Conservation (phyloP, 2,329 filamentous ascomycete genomes). For the Colletotrichum sp. region DNA sequence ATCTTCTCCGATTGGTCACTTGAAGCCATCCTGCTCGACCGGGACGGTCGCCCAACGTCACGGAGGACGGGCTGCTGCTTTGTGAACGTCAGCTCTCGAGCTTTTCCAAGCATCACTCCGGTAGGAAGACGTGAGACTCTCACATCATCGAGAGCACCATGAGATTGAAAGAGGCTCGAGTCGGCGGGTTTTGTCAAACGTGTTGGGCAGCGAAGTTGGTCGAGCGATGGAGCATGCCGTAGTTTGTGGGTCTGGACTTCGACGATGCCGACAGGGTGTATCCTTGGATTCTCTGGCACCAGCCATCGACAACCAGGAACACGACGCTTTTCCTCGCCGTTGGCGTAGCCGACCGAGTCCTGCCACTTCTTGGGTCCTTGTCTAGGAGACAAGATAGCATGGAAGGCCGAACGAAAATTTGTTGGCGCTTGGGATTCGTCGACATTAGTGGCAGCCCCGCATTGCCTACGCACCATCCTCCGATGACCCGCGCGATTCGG, state of each 20-base stretch:
- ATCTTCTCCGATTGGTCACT: neutral
- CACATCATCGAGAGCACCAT: neutral
- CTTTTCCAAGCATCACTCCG: conserved; percentile 2
- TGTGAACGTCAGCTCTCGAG: conserved; percentile 10
- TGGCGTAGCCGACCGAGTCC: neutral
- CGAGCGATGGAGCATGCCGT: conserved; percentile 9
- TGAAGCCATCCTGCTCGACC: conserved; percentile 2
- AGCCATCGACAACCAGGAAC: conserved; percentile 6
- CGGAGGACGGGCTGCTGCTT: conserved; percentile 11
- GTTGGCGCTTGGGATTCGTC: conserved; percentile 6
- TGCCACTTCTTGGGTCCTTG: neutral
- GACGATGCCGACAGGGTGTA: conserved; percentile 14
- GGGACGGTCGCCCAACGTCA: conserved; percentile 1
- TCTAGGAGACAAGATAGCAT: neutral
- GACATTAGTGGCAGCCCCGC: conserved; percentile 7
- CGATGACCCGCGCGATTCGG: neutral
- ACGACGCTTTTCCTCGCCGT: neutral
- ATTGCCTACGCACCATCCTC: neutral
- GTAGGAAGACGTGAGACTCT: neutral
- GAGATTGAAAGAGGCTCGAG: neutral
- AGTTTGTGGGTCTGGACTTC: conserved; percentile 10
- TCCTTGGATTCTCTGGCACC: conserved; percentile 9
- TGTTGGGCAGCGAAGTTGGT: conserved; percentile 13
- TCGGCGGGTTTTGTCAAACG: neutral
- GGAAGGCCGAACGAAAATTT: neutral